A percentile compares a stretch with the other conserved stretches of the same genome.
Evolutionary conservation across 352 stramenopile species (phyloP).

Genomic region (Peronosclerospora sorghi): DNA sequence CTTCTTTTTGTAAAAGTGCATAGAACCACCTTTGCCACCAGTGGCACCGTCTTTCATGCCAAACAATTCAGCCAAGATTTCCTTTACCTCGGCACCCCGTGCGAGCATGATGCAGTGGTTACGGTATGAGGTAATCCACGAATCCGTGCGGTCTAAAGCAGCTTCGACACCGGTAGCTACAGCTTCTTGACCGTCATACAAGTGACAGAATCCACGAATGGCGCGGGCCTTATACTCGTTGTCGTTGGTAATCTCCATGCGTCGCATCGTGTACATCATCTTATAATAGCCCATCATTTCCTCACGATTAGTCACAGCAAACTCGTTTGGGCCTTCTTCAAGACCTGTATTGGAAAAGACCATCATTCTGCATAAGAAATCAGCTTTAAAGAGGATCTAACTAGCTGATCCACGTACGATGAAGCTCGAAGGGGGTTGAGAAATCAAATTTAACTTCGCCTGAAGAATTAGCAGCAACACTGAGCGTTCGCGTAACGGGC

Average conservation of each 20-base stretch:
- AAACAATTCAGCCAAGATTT: conserved; percentile 95
- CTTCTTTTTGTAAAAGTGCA: conserved; percentile 99
- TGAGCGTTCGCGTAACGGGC: conserved; percentile 43
- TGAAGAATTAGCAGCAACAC: conserved; percentile 31
- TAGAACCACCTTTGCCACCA: conserved; percentile 96
- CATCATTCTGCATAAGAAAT: conserved; percentile 3
- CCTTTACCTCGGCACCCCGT: conserved; percentile 88
- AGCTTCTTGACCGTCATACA: conserved; percentile 99
- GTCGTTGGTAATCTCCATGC: conserved; percentile 99
- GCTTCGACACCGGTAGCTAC: conserved; percentile 96
- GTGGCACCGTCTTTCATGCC: conserved; percentile 85
- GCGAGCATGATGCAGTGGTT: conserved; percentile 97
- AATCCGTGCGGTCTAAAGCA: conserved; percentile 90
- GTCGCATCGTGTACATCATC: conserved; percentile 99
- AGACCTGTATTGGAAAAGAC: conserved; percentile 31
- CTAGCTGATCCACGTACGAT: no score
- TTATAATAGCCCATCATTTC: conserved; percentile 95
- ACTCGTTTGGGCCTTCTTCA: conserved; percentile 49
- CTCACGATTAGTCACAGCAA: conserved; percentile 86
- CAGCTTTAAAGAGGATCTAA: no score
- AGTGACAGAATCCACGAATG: conserved; percentile 99
- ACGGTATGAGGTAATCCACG: conserved; percentile 99
- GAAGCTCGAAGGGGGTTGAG: conserved; percentile 62
- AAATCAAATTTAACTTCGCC: conserved; percentile 69
- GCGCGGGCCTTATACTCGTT: conserved; percentile 99